Percentiles rank a stretch among this genome's conserved stretches.
Conservation (phyloP, 148 eudicot genomes). For the Cornus kousa region DNA sequence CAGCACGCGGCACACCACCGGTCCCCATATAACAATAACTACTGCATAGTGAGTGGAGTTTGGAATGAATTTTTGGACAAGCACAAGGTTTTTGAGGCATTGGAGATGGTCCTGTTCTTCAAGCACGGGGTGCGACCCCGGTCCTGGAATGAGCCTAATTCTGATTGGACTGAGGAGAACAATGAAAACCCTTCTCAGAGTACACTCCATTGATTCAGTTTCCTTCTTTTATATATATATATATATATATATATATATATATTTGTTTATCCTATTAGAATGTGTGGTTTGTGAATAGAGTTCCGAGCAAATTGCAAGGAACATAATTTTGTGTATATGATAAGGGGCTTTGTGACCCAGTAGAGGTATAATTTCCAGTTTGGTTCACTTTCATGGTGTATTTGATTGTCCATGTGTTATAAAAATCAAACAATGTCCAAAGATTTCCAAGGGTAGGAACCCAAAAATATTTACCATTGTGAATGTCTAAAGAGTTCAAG, state of each 20-base stretch:
- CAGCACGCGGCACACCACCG: constrained; percentile 78
- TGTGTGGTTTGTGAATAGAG: too few species aligned
- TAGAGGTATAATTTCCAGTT: too few species aligned
- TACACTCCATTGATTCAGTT: background rate
- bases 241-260: background rate
- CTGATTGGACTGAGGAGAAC: constrained; percentile 59
- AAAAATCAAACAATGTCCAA: too few species aligned
- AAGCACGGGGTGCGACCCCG: constrained; percentile 71
- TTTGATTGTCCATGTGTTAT: too few species aligned
- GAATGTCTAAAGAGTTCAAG: too few species aligned
- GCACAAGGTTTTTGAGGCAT: constrained; percentile 51
- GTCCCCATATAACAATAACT: constrained; percentile 67
- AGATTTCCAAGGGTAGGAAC: too few species aligned
- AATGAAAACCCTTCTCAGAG: constrained; percentile 2
- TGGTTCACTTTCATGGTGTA: too few species aligned
- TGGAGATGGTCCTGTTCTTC: constrained; percentile 77
- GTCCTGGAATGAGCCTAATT: constrained; percentile 81
- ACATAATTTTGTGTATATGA: too few species aligned
- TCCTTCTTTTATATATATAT: background rate
- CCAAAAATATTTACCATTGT: too few species aligned
- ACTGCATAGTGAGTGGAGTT: constrained; percentile 89
- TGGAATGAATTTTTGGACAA: constrained; percentile 75
- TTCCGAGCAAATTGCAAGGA: too few species aligned
- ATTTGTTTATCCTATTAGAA: too few species aligned
- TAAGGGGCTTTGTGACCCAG: too few species aligned